These are phyloP conservation scores for Neonectria ditissima DNA, from an alignment of 2,329 filamentous ascomycete genomes.

Conservation along the genomic window DNA sequence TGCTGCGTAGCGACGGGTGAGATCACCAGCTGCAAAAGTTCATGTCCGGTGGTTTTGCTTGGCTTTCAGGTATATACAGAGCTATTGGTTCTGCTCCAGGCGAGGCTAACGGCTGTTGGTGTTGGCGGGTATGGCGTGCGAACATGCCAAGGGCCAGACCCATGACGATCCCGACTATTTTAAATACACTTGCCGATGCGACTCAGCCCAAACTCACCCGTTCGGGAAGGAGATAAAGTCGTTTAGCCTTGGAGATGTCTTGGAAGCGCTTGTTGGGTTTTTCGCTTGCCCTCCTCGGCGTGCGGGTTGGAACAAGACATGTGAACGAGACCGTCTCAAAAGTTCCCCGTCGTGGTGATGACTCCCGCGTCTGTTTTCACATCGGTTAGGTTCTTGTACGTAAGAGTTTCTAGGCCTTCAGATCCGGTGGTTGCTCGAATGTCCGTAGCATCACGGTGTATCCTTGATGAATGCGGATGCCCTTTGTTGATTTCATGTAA, in stretches of 20 bases:
- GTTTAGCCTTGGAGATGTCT: not conserved
- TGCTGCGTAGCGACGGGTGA: too few relatives aligned
- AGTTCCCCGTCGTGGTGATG: not conserved
- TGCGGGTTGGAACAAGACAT: not conserved
- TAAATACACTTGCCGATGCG: not conserved
- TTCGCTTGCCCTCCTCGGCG: not conserved
- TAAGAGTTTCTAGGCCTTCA: not conserved
- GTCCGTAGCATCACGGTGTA: not conserved
- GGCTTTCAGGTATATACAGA: not conserved
- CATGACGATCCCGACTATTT: constrained; percentile 12
- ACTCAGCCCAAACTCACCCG: constrained; percentile 10
- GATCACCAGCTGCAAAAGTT: constrained; percentile 18
- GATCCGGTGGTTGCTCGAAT: not conserved
- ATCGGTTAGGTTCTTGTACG: not conserved
- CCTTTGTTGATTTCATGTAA: not conserved
- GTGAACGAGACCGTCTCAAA: not conserved
- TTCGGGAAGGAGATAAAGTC: constrained; percentile 19
- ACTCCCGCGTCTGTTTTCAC: not conserved
- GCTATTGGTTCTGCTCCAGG: constrained; percentile 11
- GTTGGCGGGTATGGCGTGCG: constrained; percentile 28
- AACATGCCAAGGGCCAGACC: constrained; percentile 10
- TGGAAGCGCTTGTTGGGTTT: too few relatives aligned
- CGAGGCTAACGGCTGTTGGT: constrained; percentile 24
- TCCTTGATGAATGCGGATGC: not conserved
- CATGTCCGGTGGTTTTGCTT: constrained; percentile 13